phyloP scores from a whole-genome alignment of 352 stramenopile species.

The Pythium angustatum region DNA sequence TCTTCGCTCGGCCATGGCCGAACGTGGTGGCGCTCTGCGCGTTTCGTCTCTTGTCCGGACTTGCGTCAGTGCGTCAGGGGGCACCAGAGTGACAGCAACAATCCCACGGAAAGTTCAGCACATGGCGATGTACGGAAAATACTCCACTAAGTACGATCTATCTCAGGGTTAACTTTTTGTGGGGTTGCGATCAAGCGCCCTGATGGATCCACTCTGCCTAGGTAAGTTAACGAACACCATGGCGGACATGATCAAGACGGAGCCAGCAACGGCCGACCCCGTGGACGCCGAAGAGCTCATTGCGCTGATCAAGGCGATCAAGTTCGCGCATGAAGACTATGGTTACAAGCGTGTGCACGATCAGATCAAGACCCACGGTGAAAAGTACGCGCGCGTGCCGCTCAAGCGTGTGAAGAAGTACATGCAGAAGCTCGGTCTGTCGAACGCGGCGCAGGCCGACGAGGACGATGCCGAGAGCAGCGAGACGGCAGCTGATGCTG shows the following conservation, averaged over 20 bases:
- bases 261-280: slow-evolving; percentile 21
- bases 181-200: no score
- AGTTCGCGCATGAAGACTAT: slow-evolving; percentile 83
- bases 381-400: slow-evolving; percentile 73
- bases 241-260: neutral
- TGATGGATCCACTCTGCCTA: no score
- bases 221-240: neutral
- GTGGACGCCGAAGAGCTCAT: slow-evolving; percentile 80
- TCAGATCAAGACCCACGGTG: slow-evolving; percentile 72
- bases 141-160: slow-evolving; percentile 11
- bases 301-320: slow-evolving; percentile 85
- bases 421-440: slow-evolving; percentile 80
- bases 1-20: no score
- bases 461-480: slow-evolving; percentile 21
- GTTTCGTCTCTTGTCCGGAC: slow-evolving; percentile 20
- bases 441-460: slow-evolving; percentile 19
- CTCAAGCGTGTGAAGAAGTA: slow-evolving; percentile 86
- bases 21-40: neutral
- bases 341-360: slow-evolving; percentile 84
- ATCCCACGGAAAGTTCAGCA: slow-evolving; percentile 22
- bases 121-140: neutral
- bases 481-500: neutral
- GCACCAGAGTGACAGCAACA: slow-evolving; percentile 1
- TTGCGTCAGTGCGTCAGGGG: slow-evolving; percentile 26
- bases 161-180: slow-evolving; percentile 8